Evolutionary conservation across 2,329 filamentous ascomycete genomes (phyloP).

Genomic region (Aspergillus spinulosporus): DNA sequence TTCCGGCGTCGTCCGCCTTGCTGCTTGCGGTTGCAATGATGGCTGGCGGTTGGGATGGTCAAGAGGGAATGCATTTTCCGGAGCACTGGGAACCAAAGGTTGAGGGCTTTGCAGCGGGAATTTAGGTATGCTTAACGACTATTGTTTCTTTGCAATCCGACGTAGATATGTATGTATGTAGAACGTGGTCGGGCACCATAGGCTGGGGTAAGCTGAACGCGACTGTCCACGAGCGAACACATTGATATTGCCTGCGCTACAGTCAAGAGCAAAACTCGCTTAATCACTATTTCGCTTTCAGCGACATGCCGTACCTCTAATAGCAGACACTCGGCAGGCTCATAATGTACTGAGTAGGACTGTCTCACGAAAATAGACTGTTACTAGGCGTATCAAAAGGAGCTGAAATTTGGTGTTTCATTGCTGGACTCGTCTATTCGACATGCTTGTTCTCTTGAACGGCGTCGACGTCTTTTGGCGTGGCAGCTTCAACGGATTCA

Average conservation of each 20-base stretch:
- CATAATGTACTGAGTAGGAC: no score
- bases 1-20: slow-evolving; percentile 53
- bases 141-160: no score
- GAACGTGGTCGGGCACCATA: no score
- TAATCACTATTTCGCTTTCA: no score
- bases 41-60: slow-evolving; percentile 57
- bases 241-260: no score
- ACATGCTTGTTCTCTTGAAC: background rate
- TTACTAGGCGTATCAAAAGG: background rate
- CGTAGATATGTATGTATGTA: no score
- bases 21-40: slow-evolving; percentile 58
- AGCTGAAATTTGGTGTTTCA: background rate
- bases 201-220: no score
- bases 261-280: no score
- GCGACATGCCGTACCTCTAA: no score
- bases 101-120: background rate
- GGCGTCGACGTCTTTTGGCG: background rate
- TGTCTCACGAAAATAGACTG: no score
- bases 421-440: background rate
- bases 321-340: no score
- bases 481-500: slow-evolving; percentile 14
- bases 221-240: no score
- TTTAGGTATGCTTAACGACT: background rate
- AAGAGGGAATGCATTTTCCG: slow-evolving; percentile 1
- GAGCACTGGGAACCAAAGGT: background rate